Evolutionary conservation across 306 rosid genomes (phyloP), one percentile per base, ranked within the genome.

Genomic region (Malus orientalis): DNA sequence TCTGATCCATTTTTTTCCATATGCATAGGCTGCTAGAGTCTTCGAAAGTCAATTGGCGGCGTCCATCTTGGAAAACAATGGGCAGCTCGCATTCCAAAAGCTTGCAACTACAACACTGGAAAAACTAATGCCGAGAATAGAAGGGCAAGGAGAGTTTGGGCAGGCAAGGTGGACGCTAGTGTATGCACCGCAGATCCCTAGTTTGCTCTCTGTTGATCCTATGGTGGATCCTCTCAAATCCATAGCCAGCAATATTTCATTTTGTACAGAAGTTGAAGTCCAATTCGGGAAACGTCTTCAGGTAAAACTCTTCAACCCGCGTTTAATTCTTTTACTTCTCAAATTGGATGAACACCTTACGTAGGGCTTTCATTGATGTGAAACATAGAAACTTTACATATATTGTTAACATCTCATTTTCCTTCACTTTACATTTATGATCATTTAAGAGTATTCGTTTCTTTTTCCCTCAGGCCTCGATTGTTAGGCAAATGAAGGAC

Each of bases 221-320:
- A 75, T 81, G 0, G 84, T 67, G 11, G 98, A 95, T 86, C 96
- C 98, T 71, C 91, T 90, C 68, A 81, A 82, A 73, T 89, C 92
- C 79, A 81, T 90, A 61, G 89, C 96, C 79, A 87, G 83, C 61
- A 89, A 89, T 80, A 87, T 94, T 78, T 85, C 98, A 67, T 90
- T 95, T 29, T 97, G 97, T 32, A 87, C 97, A 5, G 95, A 92
- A 74, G 91, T 95, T 60, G 97, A 95, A 80, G 86, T 95, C 76
- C 98, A 95, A 89, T 93, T 95, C 8, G 98, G 98, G 83, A 92
- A 90, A 82, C 96, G 86, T 60, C 90, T 95, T 80, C 97, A 92
- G 97, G 97, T 92, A 27, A 59, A 79, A 73, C 67, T 69, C 70
- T 38, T 82, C 47, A 42, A 58, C 72, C 70, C 16, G 58, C 61